A percentile compares a stretch with the other conserved stretches of the same genome.
Evolutionary conservation across 2,329 filamentous ascomycete species (phyloP).

Genomic region (Coniochaeta prunicola): DNA sequence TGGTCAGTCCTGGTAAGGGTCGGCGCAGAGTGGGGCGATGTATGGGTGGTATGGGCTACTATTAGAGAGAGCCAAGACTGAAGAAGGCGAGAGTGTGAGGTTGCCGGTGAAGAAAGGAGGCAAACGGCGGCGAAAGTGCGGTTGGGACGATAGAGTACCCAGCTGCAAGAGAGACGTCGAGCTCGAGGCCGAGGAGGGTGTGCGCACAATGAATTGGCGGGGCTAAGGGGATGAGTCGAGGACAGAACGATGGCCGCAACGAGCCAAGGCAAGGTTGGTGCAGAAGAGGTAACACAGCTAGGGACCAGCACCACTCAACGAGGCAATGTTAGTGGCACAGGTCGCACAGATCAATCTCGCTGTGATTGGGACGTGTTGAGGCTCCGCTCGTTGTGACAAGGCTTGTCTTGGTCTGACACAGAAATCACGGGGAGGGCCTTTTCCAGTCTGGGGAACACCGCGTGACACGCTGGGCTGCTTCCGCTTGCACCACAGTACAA

Average conservation of each 20-base stretch:
- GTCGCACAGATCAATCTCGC: neutral
- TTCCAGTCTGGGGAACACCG: neutral
- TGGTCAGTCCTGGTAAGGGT: neutral
- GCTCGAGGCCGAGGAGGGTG: neutral
- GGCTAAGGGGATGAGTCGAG: neutral
- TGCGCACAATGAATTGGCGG: neutral
- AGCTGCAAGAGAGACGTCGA: neutral
- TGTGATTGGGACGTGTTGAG: neutral
- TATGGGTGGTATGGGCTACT: neutral
- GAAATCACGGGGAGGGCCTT: neutral
- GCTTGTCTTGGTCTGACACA: neutral
- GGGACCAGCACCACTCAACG: neutral
- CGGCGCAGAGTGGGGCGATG: slow-evolving; percentile 1
- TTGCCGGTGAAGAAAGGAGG: slow-evolving; percentile 10
- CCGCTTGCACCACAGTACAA: neutral
- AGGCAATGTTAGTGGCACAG: neutral
- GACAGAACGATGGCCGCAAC: neutral
- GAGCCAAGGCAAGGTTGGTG: neutral
- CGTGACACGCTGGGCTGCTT: neutral
- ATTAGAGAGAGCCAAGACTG: neutral
- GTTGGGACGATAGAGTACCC: neutral
- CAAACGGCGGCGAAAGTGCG: neutral
- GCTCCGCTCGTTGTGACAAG: neutral
- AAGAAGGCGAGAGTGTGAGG: neutral
- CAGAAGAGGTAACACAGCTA: neutral